Conservation (phyloP, 108 stramenopile genomes). For the Chaetoceros tenuissimus region DNA sequence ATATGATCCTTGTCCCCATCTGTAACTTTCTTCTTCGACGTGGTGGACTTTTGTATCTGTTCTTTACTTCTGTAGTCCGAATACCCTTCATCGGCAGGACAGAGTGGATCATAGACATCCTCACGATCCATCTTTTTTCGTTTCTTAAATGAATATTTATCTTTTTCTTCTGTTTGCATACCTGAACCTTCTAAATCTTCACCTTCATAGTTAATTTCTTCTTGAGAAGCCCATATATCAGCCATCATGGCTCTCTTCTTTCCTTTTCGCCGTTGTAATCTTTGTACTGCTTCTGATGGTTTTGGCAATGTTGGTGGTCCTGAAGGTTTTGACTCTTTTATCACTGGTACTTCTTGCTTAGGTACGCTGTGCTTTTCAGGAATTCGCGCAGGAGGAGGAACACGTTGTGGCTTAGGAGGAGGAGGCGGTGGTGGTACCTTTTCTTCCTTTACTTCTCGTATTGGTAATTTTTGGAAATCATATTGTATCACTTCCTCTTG, state of each 20-base stretch:
- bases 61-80: conserved; percentile 30
- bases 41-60: conserved; percentile 28
- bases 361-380: conserved; percentile 4
- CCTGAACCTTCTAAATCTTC: conserved; percentile 7
- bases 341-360: not conserved
- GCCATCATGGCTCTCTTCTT: conserved; percentile 17
- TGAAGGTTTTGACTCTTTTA: not conserved
- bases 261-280: conserved; percentile 18
- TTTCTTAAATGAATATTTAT: conserved; percentile 40
- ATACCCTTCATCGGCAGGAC: conserved; percentile 29
- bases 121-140: conserved; percentile 11
- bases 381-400: conserved; percentile 13
- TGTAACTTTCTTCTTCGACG: conserved; percentile 7
- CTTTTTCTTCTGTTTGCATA: conserved; percentile 8
- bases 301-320: conserved; percentile 30
- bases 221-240: conserved; percentile 81
- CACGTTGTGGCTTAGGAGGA: conserved; percentile 1
- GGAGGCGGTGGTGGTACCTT: not conserved
- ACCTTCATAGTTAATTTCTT: conserved; percentile 72
- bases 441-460: not conserved
- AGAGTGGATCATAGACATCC: conserved; percentile 29
- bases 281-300: conserved; percentile 54
- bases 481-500: not conserved
- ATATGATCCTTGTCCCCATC: conserved; percentile 5
- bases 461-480: too few species aligned